A percentile compares a stretch with the other conserved stretches of the same genome.
Evolutionary conservation across 225 moss, liverwort and hornwort genomes (phyloP).

Genomic region (Marchantia paleacea): DNA sequence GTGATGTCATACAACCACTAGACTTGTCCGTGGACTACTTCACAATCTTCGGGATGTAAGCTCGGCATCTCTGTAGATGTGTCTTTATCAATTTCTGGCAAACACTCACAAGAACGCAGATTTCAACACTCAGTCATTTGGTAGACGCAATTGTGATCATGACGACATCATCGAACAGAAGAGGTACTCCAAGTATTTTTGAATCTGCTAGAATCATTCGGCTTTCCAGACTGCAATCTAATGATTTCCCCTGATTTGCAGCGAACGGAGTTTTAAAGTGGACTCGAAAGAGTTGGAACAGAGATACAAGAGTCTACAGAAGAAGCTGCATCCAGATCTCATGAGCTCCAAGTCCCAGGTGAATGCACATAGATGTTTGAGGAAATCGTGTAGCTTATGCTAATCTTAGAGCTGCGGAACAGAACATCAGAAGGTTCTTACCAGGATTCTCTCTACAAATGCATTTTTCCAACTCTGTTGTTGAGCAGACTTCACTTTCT

Average conservation of each 20-base stretch:
- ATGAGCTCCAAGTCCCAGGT: constrained; percentile 76
- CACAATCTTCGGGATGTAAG: constrained; percentile 74
- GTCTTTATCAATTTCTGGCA: neutral
- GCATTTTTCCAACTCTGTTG: too few species aligned
- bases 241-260: constrained; percentile 19
- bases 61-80: neutral
- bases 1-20: constrained; percentile 51
- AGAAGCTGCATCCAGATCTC: constrained; percentile 86
- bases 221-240: neutral
- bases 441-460: too few species aligned
- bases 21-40: constrained; percentile 64
- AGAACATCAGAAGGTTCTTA: too few species aligned
- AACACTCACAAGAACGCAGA: neutral
- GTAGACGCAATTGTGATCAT: neutral
- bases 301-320: constrained; percentile 79
- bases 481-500: too few species aligned
- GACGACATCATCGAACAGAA: too few species aligned
- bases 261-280: constrained; percentile 63
- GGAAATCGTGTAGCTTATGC: too few species aligned
- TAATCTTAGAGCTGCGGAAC: too few species aligned
- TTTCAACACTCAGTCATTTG: neutral
- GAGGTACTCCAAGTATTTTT: neutral
- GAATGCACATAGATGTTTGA: neutral
- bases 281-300: constrained; percentile 67
- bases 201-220: neutral